Percentiles rank a stretch among this genome's conserved stretches.
phyloP scores from a whole-genome alignment of 345 rosid genomes.

The Alliaria petiolata region DNA sequence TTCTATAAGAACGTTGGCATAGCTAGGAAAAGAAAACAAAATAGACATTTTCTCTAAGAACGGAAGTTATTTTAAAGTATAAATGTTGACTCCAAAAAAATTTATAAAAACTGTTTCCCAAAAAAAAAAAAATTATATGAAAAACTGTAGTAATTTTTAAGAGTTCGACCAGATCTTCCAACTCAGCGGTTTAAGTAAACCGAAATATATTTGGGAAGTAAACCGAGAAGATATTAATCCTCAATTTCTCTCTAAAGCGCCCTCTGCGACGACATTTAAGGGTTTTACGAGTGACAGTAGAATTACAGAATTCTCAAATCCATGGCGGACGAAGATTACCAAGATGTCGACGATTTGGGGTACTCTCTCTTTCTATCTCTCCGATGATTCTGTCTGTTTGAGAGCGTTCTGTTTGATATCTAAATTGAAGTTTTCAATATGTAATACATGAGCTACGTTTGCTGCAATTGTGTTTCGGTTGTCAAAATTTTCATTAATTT shows the following conservation, averaged over 20 bases:
- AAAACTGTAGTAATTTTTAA: too few species aligned
- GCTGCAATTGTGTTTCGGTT: not conserved
- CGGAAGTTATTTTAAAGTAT: too few species aligned
- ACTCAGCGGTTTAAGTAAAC: constrained; percentile 6
- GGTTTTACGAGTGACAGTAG: not conserved
- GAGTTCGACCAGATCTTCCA: too few species aligned
- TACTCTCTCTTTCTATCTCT: not conserved
- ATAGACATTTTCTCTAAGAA: too few species aligned
- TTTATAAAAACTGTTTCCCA: too few species aligned
- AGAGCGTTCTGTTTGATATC: not conserved
- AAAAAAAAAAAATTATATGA: too few species aligned
- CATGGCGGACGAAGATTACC: constrained; percentile 72
- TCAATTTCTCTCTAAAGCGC: too few species aligned
- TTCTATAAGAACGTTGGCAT: not conserved
- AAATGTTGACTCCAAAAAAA: too few species aligned
- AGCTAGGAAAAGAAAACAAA: too few species aligned
- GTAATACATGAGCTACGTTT: too few species aligned
- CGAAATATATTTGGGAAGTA: not conserved
- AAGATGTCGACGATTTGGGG: constrained; percentile 64
- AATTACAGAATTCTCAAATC: not conserved
- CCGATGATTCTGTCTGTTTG: not conserved
- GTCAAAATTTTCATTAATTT: too few species aligned
- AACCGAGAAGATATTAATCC: not conserved
- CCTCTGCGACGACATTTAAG: too few species aligned
- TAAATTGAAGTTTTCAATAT: not conserved